These are phyloP conservation scores for Neltuma alba DNA, from an alignment of 306 rosid genomes.

Conservation along the genomic window DNA sequence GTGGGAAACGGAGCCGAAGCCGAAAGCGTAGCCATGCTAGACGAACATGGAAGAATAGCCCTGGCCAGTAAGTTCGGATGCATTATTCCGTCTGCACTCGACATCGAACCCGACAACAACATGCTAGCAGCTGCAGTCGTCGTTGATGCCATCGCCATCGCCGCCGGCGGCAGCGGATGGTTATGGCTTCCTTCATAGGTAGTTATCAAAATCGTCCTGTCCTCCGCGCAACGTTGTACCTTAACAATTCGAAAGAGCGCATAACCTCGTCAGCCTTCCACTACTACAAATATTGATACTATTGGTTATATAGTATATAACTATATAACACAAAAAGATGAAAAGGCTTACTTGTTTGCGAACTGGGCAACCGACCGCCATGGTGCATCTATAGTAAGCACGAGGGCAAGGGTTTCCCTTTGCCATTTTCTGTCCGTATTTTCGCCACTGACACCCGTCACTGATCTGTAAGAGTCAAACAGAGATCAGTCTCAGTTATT, in stretches of 20 bases:
- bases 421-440: conserved; percentile 96
- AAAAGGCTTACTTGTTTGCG: conserved; percentile 83
- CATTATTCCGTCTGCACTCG: conserved; percentile 87
- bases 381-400: conserved; percentile 94
- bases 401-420: conserved; percentile 99
- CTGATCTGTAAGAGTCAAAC: conserved; percentile 57
- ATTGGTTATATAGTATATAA: neutral
- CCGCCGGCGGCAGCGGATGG: conserved; percentile 96
- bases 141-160: conserved; percentile 97
- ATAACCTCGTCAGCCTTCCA: neutral
- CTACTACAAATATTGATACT: neutral
- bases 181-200: conserved; percentile 96
- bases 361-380: conserved; percentile 96
- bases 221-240: conserved; percentile 99
- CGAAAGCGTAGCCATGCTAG: conserved; percentile 86
- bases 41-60: conserved; percentile 71
- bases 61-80: conserved; percentile 81
- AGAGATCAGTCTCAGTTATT: conserved; percentile 1
- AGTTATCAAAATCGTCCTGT: conserved; percentile 74
- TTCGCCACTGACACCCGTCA: conserved; percentile 99
- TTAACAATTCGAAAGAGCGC: neutral
- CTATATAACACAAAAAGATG: neutral
- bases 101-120: conserved; percentile 88
- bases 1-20: conserved; percentile 97
- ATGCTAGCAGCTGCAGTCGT: conserved; percentile 89